phyloP scores from a whole-genome alignment of 345 rosid species.

The Chamaenerion angustifolium region DNA sequence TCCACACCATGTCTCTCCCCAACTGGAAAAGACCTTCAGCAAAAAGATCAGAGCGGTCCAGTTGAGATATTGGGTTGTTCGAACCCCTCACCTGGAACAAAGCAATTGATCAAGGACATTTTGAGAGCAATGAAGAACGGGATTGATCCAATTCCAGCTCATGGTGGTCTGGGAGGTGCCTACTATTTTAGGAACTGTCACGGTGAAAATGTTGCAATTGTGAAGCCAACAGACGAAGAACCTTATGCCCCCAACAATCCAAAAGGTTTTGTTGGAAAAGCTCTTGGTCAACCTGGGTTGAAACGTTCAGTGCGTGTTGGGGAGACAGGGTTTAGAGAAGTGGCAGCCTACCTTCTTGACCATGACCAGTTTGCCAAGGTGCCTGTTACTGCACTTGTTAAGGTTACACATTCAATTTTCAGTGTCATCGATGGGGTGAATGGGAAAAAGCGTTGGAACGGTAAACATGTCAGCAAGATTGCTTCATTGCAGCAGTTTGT shows the following conservation, averaged over 20 bases:
- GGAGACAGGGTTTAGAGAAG: conserved; percentile 33
- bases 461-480: conserved; percentile 25
- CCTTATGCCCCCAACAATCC: conserved; percentile 36
- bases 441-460: conserved; percentile 7
- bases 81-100: conserved; percentile 11
- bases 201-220: conserved; percentile 23
- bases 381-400: conserved; percentile 33
- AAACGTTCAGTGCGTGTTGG: conserved; percentile 33
- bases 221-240: conserved; percentile 36
- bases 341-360: conserved; percentile 35
- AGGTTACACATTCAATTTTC: conserved; percentile 24
- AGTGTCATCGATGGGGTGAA: conserved; percentile 23
- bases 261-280: conserved; percentile 31
- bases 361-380: conserved; percentile 26
- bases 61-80: conserved; percentile 28
- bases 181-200: conserved; percentile 22
- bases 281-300: conserved; percentile 30
- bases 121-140: conserved; percentile 21
- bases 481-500: conserved; percentile 31
- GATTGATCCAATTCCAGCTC: conserved; percentile 19
- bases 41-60: conserved; percentile 22
- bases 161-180: conserved; percentile 31
- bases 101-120: conserved; percentile 20
- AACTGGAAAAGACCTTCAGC: conserved; percentile 22
- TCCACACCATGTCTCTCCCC: conserved; percentile 37